Percentiles rank a stretch among this genome's conserved stretches.
Evolutionary conservation across 148 eudicot genomes (phyloP).

Genomic region (Heliosperma pusillum): DNA sequence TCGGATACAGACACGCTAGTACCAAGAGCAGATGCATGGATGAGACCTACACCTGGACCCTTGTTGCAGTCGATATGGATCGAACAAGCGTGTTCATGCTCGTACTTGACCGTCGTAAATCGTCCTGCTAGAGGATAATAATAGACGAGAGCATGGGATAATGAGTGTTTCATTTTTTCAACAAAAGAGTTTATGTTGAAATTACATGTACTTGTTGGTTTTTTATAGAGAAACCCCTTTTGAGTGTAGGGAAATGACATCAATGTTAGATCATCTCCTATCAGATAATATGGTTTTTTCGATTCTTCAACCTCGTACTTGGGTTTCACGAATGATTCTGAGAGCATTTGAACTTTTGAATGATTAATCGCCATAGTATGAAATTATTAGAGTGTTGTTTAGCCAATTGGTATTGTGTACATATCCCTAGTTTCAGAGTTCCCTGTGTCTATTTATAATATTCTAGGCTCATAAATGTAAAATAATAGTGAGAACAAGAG

Average conservation of each 20-base stretch:
- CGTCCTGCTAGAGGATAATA: slow-evolving; percentile 22
- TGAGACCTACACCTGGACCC: slow-evolving; percentile 38
- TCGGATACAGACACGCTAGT: slow-evolving; percentile 12
- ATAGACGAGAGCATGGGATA: slow-evolving; percentile 2
- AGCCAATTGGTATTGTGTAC: no score
- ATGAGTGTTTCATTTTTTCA: slow-evolving; percentile 14
- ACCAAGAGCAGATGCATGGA: slow-evolving; percentile 32
- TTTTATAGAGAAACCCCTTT: slow-evolving; percentile 4
- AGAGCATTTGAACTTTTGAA: background rate
- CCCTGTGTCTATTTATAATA: no score
- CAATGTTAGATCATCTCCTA: background rate
- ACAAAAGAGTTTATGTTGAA: background rate
- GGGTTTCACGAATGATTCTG: slow-evolving; percentile 26
- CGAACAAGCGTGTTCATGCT: background rate
- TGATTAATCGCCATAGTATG: background rate
- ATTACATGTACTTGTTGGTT: background rate
- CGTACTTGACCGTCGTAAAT: no score
- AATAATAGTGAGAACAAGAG: no score
- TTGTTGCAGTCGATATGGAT: slow-evolving; percentile 29
- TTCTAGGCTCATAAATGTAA: no score
- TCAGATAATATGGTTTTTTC: slow-evolving; percentile 2
- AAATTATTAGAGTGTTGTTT: no score
- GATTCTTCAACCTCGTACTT: background rate
- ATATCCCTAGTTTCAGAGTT: no score
- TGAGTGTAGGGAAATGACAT: slow-evolving; percentile 13